Percentiles rank a stretch among this genome's conserved stretches.
These are phyloP conservation scores for Hanseniaspora gamundiae DNA, from an alignment of 1,139 yeast species.

Conservation along the genomic window DNA sequence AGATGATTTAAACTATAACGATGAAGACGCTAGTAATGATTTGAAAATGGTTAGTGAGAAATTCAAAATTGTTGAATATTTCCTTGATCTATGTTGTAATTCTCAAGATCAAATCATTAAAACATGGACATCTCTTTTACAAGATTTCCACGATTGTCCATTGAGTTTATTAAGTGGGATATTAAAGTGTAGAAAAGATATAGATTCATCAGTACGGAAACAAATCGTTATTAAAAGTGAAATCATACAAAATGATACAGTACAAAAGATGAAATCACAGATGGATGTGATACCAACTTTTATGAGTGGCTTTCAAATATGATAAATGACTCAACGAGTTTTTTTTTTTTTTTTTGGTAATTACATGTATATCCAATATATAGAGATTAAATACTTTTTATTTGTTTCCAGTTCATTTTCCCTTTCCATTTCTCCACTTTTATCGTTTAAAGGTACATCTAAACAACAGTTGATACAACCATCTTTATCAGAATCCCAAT, in stretches of 20 bases:
- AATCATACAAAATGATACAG: not conserved
- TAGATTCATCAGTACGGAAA: slow-evolving; percentile 21
- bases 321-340: not conserved
- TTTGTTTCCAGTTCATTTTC: not conserved
- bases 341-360: too few species aligned
- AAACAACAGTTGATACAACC: slow-evolving; percentile 23
- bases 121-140: slow-evolving; percentile 46
- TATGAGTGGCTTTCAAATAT: not conserved
- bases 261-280: not conserved
- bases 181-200: slow-evolving; percentile 30
- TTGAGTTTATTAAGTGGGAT: slow-evolving; percentile 48
- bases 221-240: slow-evolving; percentile 11
- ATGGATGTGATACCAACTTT: slow-evolving; percentile 6
- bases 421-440: not conserved
- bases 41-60: slow-evolving; percentile 19
- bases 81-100: slow-evolving; percentile 55
- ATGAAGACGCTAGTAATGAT: slow-evolving; percentile 28
- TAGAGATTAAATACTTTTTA: slow-evolving; percentile 13
- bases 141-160: slow-evolving; percentile 55
- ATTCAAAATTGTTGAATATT: slow-evolving; percentile 57
- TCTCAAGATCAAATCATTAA: slow-evolving; percentile 39
- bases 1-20: slow-evolving; percentile 26
- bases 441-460: too few species aligned
- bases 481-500: slow-evolving; percentile 30
- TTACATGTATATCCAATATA: slow-evolving; percentile 20